A percentile compares a stretch with the other conserved stretches of the same genome.
These are phyloP conservation scores for Ashbya aceris DNA, from an alignment of 1,139 yeast species.

Conservation along the genomic window DNA sequence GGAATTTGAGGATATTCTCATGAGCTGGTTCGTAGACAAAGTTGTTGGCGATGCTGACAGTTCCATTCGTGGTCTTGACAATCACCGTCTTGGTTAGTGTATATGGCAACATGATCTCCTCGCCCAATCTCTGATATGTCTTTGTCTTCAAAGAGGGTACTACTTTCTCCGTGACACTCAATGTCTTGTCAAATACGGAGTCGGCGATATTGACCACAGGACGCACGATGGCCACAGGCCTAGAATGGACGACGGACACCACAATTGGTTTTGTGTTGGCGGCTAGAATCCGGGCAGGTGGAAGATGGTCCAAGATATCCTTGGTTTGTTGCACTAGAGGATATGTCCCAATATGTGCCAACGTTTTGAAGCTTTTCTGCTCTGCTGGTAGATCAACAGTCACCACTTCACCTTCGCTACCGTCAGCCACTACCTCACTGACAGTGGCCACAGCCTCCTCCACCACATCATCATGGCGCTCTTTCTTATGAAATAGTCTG, in stretches of 20 bases:
- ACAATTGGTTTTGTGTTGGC: slow-evolving; percentile 39
- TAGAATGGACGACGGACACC: slow-evolving; percentile 28
- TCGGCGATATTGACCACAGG: slow-evolving; percentile 33
- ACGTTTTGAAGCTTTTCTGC: slow-evolving; percentile 21
- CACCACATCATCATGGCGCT: slow-evolving; percentile 4
- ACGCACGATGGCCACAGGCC: slow-evolving; percentile 26
- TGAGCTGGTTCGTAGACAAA: slow-evolving; percentile 39
- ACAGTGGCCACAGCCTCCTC: slow-evolving; percentile 6
- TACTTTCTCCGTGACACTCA: slow-evolving; percentile 27
- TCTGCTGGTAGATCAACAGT: slow-evolving; percentile 4
- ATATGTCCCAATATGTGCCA: slow-evolving; percentile 32
- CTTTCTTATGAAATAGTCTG: slow-evolving; percentile 8
- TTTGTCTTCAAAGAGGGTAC: slow-evolving; percentile 31
- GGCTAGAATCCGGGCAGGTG: slow-evolving; percentile 33
- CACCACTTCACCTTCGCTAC: slow-evolving; percentile 5
- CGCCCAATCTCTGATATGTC: slow-evolving; percentile 26
- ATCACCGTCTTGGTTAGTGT: slow-evolving; percentile 21
- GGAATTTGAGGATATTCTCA: slow-evolving; percentile 33
- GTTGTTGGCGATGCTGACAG: slow-evolving; percentile 19
- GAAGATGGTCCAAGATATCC: slow-evolving; percentile 29
- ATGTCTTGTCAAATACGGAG: slow-evolving; percentile 25
- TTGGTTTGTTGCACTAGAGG: slow-evolving; percentile 38
- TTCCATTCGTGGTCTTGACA: slow-evolving; percentile 24
- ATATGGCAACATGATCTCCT: slow-evolving; percentile 27
- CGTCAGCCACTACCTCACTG: slow-evolving; percentile 6